Evolutionary conservation across 2,329 filamentous ascomycete species (phyloP), one percentile per base, ranked within the genome.

Genomic region (Aaosphaeria pasadenensis): DNA sequence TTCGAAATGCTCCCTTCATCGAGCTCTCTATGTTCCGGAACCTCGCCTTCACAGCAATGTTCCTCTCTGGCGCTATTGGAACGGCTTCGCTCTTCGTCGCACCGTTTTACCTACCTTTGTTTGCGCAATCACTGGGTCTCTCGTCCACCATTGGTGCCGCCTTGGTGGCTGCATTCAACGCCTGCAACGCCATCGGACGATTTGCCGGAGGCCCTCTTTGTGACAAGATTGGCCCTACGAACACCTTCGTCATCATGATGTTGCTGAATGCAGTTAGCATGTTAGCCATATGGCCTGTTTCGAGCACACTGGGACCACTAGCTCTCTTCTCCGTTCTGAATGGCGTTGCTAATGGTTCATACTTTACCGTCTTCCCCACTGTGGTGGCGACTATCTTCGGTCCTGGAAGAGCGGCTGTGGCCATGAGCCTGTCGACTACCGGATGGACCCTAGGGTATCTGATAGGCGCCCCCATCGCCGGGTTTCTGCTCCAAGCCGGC

Each of bases 271-370:
- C 59, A 0, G 43, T 52, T 3, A 60, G 56, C 30, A 65, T 67
- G 62, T 45, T 65, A 5, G 63, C 60, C 0, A 64, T 65, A 9
- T 66, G 63, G 64, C 60, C 62, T 5, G 56, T 63, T 0, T 62
- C 59, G 0, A 56, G 53, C 6, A 56, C 59, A 1, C 29, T 65
- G n/a, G 57, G 50, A 3, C 60, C 63, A 1, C 53, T 65, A 11
- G 44, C 63, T 7, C 7, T 64, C 13, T 64, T 67, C 41, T 57
- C 62, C 1, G 51, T 56, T 7, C 11, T 65, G 11, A 66, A 64
- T 17, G 64, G 64, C 17, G 53, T 65, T 7, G 60, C 63, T 1
- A 66, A 66, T 43, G 59, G 63, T 1, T 52, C 57, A 1, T 63
- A 63, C 45, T 66, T 66, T 38, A 62, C 60, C 2, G 60, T 52